A percentile compares a stretch with the other conserved stretches of the same genome.
phyloP scores from a whole-genome alignment of 2,329 filamentous ascomycete species.

The Talaromyces sp. region DNA sequence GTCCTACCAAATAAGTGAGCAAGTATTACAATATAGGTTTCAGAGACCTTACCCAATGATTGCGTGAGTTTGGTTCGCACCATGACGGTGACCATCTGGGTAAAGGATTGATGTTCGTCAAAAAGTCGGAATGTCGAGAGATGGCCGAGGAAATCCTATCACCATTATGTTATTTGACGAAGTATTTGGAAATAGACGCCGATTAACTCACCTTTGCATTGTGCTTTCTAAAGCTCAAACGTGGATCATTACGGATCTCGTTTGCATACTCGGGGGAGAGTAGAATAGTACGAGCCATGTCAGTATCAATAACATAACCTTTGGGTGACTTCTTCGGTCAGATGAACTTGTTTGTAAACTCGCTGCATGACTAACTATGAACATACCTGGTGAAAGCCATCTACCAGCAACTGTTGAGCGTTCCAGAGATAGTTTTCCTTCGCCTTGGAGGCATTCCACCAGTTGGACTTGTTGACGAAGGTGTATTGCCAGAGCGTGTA shows the following conservation, averaged over 20 bases:
- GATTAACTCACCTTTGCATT: not conserved
- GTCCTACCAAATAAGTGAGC: conserved; percentile 3
- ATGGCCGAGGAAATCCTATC: conserved; percentile 14
- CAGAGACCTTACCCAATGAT: not conserved
- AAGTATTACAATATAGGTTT: not conserved
- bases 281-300: conserved; percentile 1
- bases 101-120: not conserved
- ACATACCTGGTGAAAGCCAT: conserved; percentile 12
- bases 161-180: not conserved
- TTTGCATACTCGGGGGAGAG: conserved; percentile 16
- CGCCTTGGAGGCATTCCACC: conserved; percentile 8
- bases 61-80: conserved; percentile 12
- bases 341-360: not conserved
- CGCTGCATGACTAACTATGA: not conserved
- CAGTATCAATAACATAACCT: conserved; percentile 15
- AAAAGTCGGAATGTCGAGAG: conserved; percentile 13
- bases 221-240: not conserved
- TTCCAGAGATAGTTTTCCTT: conserved; percentile 5
- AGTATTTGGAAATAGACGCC: not conserved
- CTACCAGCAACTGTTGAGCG: not conserved
- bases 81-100: not conserved
- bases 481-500: conserved; percentile 1
- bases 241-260: conserved; percentile 12
- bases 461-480: conserved; percentile 5
- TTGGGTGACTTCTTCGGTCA: conserved; percentile 6